Evolutionary conservation across 345 rosid genomes (phyloP).

Genomic region (Eucalyptus paniculata): DNA sequence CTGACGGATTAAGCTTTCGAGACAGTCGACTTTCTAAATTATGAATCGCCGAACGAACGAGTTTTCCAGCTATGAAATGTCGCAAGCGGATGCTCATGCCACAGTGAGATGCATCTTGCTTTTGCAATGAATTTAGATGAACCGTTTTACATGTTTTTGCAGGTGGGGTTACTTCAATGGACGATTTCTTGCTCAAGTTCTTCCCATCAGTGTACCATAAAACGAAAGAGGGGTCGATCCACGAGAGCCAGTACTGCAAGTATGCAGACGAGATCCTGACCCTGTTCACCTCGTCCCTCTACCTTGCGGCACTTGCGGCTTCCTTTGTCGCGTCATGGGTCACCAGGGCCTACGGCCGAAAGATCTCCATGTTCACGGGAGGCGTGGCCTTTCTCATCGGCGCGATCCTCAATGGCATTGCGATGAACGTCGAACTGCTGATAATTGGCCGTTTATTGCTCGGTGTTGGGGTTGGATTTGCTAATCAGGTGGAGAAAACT

Average conservation of each 20-base stretch:
- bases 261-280: conserved; percentile 7
- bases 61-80: neutral
- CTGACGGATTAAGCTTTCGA: neutral
- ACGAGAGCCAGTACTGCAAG: conserved; percentile 17
- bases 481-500: conserved; percentile 46
- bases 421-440: conserved; percentile 5
- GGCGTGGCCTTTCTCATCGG: conserved; percentile 15
- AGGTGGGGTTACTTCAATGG: conserved; percentile 38
- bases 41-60: neutral
- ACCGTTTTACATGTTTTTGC: conserved; percentile 54
- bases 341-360: conserved; percentile 9
- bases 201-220: conserved; percentile 43
- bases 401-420: conserved; percentile 11
- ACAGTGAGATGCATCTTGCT: conserved; percentile 11
- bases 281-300: conserved; percentile 24
- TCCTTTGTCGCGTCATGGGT: neutral
- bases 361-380: neutral
- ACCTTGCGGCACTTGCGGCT: conserved; percentile 16
- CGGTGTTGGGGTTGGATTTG: conserved; percentile 32
- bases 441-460: conserved; percentile 17
- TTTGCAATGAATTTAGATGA: conserved; percentile 28
- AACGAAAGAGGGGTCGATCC: conserved; percentile 52
- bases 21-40: neutral
- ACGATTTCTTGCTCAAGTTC: conserved; percentile 13
- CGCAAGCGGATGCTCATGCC: neutral